Base-by-base conservation (phyloP, 2,329 filamentous ascomycete genomes). In the Colletotrichum chlorophyti region DNA sequence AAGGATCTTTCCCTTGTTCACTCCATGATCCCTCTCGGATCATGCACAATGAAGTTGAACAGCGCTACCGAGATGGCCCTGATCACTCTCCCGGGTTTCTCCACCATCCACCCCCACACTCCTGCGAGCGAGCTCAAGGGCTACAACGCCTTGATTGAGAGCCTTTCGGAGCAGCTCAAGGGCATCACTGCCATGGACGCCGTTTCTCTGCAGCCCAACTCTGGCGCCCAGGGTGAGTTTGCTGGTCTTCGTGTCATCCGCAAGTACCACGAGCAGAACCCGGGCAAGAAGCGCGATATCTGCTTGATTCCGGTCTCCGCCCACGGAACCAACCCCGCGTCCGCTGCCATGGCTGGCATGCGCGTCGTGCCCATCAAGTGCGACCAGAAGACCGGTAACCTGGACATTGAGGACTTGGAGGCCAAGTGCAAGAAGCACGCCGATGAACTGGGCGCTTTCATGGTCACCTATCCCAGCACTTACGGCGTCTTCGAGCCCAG, bases 1-100 rank as follows among this genome's bases (percentile, higher is more conserved):
- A 97, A 96, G 79, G 94, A 98, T 71, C 79, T 98, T 12, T 97
- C 94, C 2, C 82, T 97, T 5, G 91, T 93, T 2, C 94, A 98
- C 77, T 97, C 93, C 14, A 98, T 98, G 94, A 98, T 98, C 61
- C 93, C 94, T 3, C 84, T 98, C 1, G 94, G 94, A 17, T 97
- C 94, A 1, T 98, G 94, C 80, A 98, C 94, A 12, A 98, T 98
- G 94, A 98, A 98, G 81, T 86, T 97, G 50, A 97, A 97, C 72
- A 91, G 90, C 37, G 95, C 93, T 3, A 91, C 91, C 1, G 92
- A 97, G 78, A 97, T 98, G 94, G 84, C 91, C 14, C 90, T 93
- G 7, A 83, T 97, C 53, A 91, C 91, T 1, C 89, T 87, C 76
- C 86, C 88, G 1, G 85, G 88, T 46, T 91, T 93, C 68, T 84